Conservation (phyloP, 352 stramenopile species). For the Phytophthora podocarpi region DNA sequence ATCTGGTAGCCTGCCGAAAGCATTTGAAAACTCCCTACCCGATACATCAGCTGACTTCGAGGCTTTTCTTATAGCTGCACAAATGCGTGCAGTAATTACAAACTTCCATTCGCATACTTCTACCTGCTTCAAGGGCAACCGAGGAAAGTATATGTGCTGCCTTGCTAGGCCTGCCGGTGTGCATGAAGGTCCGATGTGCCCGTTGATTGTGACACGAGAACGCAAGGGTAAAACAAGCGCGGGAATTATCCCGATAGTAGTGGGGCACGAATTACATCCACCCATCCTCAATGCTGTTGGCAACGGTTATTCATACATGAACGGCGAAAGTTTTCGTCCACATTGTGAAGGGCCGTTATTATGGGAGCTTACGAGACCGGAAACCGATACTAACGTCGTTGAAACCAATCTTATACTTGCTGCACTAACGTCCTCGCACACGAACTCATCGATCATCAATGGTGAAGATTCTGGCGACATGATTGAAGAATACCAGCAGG, state of each 20-base stretch:
- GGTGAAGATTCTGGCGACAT: constrained; percentile 7
- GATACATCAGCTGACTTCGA: not conserved
- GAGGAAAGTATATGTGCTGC: constrained; percentile 24
- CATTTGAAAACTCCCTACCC: too few species aligned
- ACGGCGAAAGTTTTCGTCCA: not conserved
- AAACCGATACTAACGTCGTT: not conserved
- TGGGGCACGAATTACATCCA: not conserved
- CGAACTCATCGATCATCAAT: not conserved
- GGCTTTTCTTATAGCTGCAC: not conserved
- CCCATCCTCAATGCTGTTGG: not conserved
- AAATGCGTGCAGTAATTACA: not conserved
- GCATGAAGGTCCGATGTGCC: too few species aligned
- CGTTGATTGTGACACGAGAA: not conserved
- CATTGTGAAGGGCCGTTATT: not conserved
- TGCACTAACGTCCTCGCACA: not conserved
- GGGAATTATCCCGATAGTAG: not conserved
- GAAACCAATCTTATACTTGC: constrained; percentile 7
- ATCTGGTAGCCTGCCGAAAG: not conserved
- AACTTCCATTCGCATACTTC: constrained; percentile 12
- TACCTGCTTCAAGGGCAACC: constrained; percentile 19
- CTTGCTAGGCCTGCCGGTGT: constrained; percentile 16
- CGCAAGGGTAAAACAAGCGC: not conserved
- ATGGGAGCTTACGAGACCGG: constrained; percentile 2
- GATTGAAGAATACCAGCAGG: constrained; percentile 11
- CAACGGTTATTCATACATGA: not conserved